These are phyloP conservation scores for Fagopyrum homotropicum DNA, from an alignment of 148 eudicot species.

Conservation along the genomic window DNA sequence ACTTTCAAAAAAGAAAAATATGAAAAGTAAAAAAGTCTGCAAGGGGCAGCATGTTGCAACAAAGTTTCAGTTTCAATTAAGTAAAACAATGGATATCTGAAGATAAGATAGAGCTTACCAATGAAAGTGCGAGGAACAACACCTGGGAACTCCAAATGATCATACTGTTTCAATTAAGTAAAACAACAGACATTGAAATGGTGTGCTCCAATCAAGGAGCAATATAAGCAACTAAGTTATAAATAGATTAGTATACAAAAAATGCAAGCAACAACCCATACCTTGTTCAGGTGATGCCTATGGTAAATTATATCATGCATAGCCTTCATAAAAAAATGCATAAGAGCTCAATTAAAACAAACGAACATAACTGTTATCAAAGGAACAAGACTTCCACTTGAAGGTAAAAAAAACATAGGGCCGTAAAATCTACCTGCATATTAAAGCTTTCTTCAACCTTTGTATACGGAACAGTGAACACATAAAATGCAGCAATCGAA, in stretches of 20 bases:
- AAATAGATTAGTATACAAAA: not conserved
- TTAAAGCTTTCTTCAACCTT: constrained; percentile 99
- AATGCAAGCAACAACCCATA: constrained; percentile 25
- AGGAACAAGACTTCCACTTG: not conserved
- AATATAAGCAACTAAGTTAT: not conserved
- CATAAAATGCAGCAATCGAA: constrained; percentile 76
- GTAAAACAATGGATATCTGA: not conserved
- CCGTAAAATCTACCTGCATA: constrained; percentile 53
- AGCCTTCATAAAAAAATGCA: constrained; percentile 41
- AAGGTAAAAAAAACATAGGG: not conserved
- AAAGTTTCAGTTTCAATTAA: not conserved
- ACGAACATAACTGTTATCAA: not conserved
- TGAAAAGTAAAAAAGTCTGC: not conserved
- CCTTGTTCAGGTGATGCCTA: constrained; percentile 63
- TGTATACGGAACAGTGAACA: constrained; percentile 77
- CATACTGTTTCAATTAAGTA: constrained; percentile 49
- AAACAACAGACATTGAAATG: not conserved
- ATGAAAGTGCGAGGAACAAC: constrained; percentile 94
- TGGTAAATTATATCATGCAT: constrained; percentile 92
- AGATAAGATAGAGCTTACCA: constrained; percentile 30
- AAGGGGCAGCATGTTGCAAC: not conserved
- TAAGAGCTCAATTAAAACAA: constrained; percentile 9
- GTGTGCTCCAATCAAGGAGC: not conserved
- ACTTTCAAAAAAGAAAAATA: not conserved
- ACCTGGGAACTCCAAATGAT: constrained; percentile 98